phyloP scores from a whole-genome alignment of 2,329 filamentous ascomycete genomes.

The Graphilbum ipis-grandicollis region DNA sequence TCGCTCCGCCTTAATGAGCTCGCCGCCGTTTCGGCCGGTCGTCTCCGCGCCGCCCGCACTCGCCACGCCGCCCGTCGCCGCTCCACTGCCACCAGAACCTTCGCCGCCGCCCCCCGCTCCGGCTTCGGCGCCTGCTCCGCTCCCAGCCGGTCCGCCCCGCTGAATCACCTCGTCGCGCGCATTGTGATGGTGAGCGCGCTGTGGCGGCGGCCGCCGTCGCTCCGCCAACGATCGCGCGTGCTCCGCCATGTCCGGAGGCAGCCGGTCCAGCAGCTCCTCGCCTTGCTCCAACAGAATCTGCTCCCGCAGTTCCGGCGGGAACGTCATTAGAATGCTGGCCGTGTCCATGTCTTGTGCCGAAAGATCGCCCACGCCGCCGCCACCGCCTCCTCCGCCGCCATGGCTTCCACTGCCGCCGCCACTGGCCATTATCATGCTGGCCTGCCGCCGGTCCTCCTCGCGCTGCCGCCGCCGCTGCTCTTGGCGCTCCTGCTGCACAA shows the following conservation, averaged over 20 bases:
- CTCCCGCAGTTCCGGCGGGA: slow-evolving; percentile 69
- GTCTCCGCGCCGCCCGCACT: not conserved
- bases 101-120: not conserved
- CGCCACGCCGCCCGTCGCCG: not conserved
- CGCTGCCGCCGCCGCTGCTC: slow-evolving; percentile 79
- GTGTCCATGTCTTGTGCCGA: slow-evolving; percentile 61
- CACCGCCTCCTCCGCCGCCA: slow-evolving; percentile 15
- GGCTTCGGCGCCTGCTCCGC: not conserved
- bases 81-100: not conserved
- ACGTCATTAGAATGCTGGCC: slow-evolving; percentile 78
- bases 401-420: not conserved
- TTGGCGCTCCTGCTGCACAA: slow-evolving; percentile 76
- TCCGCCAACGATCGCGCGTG: slow-evolving; percentile 59
- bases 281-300: slow-evolving; percentile 85
- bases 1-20: slow-evolving; percentile 42
- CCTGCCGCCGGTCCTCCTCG: slow-evolving; percentile 38
- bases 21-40: not conserved
- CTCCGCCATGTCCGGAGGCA: slow-evolving; percentile 72
- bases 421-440: not conserved
- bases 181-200: slow-evolving; percentile 15
- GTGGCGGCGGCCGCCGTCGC: slow-evolving; percentile 14
- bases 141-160: not conserved
- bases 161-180: slow-evolving; percentile 10
- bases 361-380: slow-evolving; percentile 28
- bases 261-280: slow-evolving; percentile 64